phyloP scores from a whole-genome alignment of 805 yeast genomes.

The Vanderwaltozyma polyspora region DNA sequence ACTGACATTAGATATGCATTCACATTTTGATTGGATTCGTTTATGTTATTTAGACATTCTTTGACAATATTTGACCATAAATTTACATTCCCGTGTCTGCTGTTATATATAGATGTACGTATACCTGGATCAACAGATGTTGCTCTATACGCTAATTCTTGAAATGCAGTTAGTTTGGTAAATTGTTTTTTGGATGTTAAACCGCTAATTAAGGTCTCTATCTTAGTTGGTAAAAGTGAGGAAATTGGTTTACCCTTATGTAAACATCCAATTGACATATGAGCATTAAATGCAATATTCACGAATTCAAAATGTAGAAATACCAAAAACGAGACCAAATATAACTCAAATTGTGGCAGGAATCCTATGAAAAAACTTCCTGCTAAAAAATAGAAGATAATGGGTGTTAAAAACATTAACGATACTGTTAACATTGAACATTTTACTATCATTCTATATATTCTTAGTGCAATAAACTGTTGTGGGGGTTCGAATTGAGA shows the following conservation, averaged over 20 bases:
- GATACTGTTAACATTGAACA: conserved; percentile 8
- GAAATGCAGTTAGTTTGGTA: conserved; percentile 57
- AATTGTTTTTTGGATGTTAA: conserved; percentile 40
- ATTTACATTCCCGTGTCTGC: conserved; percentile 34
- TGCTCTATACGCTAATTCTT: conserved; percentile 59
- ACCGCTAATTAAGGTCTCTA: conserved; percentile 54
- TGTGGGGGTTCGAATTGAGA: conserved; percentile 31
- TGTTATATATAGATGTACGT: conserved; percentile 44
- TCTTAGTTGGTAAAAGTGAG: conserved; percentile 45
- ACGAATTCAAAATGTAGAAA: conserved; percentile 40
- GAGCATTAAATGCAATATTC: conserved; percentile 50
- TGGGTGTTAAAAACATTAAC: conserved; percentile 15
- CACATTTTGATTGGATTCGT: conserved; percentile 34
- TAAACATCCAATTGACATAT: conserved; percentile 61
- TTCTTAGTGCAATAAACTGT: conserved; percentile 18
- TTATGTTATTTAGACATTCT: conserved; percentile 48
- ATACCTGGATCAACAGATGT: conserved; percentile 36
- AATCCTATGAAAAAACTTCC: conserved; percentile 27
- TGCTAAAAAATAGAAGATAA: conserved; percentile 29
- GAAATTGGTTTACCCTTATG: conserved; percentile 53
- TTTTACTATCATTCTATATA: conserved; percentile 29
- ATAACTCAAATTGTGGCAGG: conserved; percentile 23
- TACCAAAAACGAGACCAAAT: conserved; percentile 28
- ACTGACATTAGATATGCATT: conserved; percentile 14
- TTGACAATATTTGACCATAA: conserved; percentile 50